A percentile compares a stretch with the other conserved stretches of the same genome.
phyloP scores from a whole-genome alignment of 1,139 yeast genomes.

The Saccharomycopsis hybrid region DNA sequence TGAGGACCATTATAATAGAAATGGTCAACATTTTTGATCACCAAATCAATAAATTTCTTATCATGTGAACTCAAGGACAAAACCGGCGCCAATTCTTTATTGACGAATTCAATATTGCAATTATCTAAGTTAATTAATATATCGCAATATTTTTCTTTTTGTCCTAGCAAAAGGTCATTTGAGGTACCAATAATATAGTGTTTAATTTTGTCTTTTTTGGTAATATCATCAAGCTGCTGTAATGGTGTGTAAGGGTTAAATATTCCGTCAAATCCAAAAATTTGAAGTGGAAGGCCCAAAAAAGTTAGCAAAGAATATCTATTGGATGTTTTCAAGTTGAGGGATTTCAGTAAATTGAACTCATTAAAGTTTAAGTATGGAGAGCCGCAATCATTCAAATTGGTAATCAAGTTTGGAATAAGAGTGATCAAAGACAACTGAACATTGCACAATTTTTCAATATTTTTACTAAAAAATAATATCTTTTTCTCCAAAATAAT shows the following conservation, averaged over 20 bases:
- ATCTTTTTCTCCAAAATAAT: slow-evolving; percentile 67
- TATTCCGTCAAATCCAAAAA: slow-evolving; percentile 80
- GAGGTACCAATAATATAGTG: slow-evolving; percentile 85
- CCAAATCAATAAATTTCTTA: slow-evolving; percentile 61
- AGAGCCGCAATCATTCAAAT: slow-evolving; percentile 73
- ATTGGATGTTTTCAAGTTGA: slow-evolving; percentile 72
- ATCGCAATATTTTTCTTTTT: slow-evolving; percentile 53
- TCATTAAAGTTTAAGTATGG: slow-evolving; percentile 60
- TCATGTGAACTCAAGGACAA: slow-evolving; percentile 59
- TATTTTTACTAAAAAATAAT: slow-evolving; percentile 69
- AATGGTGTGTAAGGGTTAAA: slow-evolving; percentile 91
- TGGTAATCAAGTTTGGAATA: slow-evolving; percentile 69
- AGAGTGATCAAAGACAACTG: slow-evolving; percentile 59
- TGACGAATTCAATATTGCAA: slow-evolving; percentile 40
- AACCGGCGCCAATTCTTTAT: slow-evolving; percentile 35
- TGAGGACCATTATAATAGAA: slow-evolving; percentile 13
- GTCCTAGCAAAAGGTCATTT: slow-evolving; percentile 69
- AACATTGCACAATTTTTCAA: slow-evolving; percentile 72
- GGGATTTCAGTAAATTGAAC: slow-evolving; percentile 48
- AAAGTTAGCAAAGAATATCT: slow-evolving; percentile 70
- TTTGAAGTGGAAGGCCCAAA: slow-evolving; percentile 81
- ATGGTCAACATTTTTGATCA: slow-evolving; percentile 35
- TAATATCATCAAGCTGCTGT: slow-evolving; percentile 78
- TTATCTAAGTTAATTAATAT: slow-evolving; percentile 50
- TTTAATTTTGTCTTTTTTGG: slow-evolving; percentile 42